Evolutionary conservation across 139 green algal species (phyloP).

Genomic region (Chlorella sp.): DNA sequence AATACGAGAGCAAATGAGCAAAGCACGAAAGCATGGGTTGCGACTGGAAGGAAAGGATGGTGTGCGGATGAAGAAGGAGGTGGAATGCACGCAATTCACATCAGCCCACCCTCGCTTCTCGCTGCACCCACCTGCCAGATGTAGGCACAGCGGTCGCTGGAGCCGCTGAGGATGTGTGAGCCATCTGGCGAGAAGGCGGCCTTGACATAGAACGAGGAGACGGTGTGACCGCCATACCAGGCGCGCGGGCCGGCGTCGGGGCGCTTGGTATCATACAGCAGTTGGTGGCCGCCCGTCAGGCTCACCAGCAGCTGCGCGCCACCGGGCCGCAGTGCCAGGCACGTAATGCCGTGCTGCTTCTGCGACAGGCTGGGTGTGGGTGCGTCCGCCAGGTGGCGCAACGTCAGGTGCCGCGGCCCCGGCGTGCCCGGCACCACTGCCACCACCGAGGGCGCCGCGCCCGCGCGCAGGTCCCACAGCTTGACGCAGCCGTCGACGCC

Average conservation of each 20-base stretch:
- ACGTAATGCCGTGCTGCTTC: slow-evolving; percentile 53
- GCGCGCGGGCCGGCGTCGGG: slow-evolving; percentile 32
- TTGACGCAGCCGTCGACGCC: slow-evolving; percentile 68
- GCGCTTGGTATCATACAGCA: slow-evolving; percentile 48
- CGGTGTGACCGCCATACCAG: slow-evolving; percentile 55
- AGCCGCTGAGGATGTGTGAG: slow-evolving; percentile 62
- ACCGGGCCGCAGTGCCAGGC: slow-evolving; percentile 48
- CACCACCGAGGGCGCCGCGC: no score
- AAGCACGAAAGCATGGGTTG: no score
- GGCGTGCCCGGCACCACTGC: no score
- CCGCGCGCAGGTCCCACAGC: slow-evolving; percentile 75
- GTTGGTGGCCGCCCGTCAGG: slow-evolving; percentile 45
- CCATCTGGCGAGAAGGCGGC: slow-evolving; percentile 64
- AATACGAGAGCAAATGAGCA: no score
- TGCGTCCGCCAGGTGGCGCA: no score
- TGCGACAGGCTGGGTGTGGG: no score
- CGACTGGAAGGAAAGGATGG: no score
- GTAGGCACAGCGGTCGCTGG: slow-evolving; percentile 56
- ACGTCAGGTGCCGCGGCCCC: no score
- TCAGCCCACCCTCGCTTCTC: background rate
- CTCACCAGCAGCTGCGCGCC: slow-evolving; percentile 50
- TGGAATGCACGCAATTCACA: no score
- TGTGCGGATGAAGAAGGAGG: background rate
- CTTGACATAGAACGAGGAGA: slow-evolving; percentile 77
- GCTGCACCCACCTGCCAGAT: slow-evolving; percentile 63